phyloP scores from a whole-genome alignment of 345 rosid species.

The Populus davidiana region DNA sequence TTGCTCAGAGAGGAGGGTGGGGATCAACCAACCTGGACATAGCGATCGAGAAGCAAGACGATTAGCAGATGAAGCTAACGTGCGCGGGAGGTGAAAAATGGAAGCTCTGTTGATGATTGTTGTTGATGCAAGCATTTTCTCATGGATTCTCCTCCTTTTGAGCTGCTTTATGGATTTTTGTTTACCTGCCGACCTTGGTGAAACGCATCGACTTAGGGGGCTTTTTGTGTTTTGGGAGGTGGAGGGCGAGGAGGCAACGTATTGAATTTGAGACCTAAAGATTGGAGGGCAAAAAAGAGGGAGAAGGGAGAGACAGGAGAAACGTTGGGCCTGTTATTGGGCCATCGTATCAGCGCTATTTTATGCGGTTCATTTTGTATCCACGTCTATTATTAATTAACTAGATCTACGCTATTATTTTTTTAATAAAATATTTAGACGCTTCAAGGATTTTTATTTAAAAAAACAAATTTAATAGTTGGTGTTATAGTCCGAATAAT shows the following conservation, averaged over 20 bases:
- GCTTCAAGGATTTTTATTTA: too few relatives aligned
- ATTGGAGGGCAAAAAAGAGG: background rate
- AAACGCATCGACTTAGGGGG: background rate
- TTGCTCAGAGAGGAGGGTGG: background rate
- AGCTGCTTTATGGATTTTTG: background rate
- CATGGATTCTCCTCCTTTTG: conserved; percentile 28
- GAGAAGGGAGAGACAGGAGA: background rate
- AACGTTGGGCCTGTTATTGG: background rate
- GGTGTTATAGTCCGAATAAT: too few relatives aligned
- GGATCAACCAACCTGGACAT: conserved; percentile 51
- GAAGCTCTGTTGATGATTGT: background rate
- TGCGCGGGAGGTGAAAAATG: conserved; percentile 5
- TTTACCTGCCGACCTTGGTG: background rate
- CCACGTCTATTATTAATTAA: too few relatives aligned
- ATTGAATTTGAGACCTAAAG: background rate
- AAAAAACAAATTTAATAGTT: too few relatives aligned
- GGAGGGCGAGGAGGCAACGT: background rate
- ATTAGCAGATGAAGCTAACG: conserved; percentile 19
- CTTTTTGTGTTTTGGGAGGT: background rate
- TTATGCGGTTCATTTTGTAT: too few relatives aligned
- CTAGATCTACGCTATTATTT: too few relatives aligned
- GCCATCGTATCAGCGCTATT: background rate
- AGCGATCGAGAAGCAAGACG: conserved; percentile 25
- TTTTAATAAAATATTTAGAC: too few relatives aligned
- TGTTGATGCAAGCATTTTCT: conserved; percentile 41